phyloP scores from a whole-genome alignment of 2,329 filamentous ascomycete genomes.

The Cryphonectria naterciae region DNA sequence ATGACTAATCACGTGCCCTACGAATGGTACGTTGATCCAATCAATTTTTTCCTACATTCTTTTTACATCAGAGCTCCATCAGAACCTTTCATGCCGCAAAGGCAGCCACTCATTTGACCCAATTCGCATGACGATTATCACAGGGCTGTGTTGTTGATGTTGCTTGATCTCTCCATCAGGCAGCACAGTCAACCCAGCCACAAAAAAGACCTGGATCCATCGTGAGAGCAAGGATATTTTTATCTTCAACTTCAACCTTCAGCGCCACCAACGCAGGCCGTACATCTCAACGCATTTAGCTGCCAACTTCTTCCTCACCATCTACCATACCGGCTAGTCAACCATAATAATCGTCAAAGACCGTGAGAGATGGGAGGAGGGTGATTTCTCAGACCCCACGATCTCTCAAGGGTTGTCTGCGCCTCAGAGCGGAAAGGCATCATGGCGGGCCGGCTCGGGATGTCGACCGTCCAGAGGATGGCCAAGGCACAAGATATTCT shows the following conservation, averaged over 20 bases:
- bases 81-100: not conserved
- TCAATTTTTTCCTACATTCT: not conserved
- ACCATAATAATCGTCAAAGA: not conserved
- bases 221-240: not conserved
- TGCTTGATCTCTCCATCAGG: not conserved
- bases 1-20: not conserved
- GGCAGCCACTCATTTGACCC: not conserved
- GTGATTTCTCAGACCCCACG: not conserved
- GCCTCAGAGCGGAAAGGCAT: not conserved
- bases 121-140: not conserved
- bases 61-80: not conserved
- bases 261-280: not conserved
- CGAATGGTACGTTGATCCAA: not conserved
- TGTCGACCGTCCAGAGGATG: slow-evolving; percentile 17
- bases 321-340: not conserved
- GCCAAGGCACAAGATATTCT: slow-evolving; percentile 23
- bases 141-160: not conserved
- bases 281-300: not conserved
- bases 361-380: not conserved
- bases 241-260: not conserved
- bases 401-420: not conserved
- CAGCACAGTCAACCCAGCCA: not conserved
- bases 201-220: not conserved
- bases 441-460: slow-evolving; percentile 8
- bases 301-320: not conserved